Base-by-base conservation (phyloP, 352 stramenopile genomes). In the Aphanomyces astaci region DNA sequence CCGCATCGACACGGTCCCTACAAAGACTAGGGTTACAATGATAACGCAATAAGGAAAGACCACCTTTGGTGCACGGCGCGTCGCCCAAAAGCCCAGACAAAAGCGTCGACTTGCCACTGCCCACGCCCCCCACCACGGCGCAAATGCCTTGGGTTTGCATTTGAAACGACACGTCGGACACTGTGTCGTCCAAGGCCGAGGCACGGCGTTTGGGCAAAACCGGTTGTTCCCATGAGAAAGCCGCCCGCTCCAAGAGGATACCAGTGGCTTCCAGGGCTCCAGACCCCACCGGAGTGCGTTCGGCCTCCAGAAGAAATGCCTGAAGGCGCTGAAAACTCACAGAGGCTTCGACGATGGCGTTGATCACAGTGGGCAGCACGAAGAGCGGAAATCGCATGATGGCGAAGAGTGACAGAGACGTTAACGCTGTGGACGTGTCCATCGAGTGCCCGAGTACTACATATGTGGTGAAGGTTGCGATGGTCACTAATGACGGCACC, bases 381-480 rank as follows among this genome's bases (percentile, higher is more conserved):
- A 97, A 96, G 19, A 99, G 76, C n/a, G 97, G 97, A 77, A 98
- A 99, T 28, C 96, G 88, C 13, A 99, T 79, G 43, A 99, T 90
- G 68, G 98, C 96, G 75, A 99, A 98, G 3, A 99, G 74, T 25
- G 95, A 89, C 17, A 99, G 74, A 5, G 96, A 83, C 4, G 96
- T 98, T 39, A 99, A 86, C 32, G 94, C 96, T 54, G 81, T 89
- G 7, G 88, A 84, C 3, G 98, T 96, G 32, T 96, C 94, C 31
- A 99, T 71, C 30, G 83, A 77, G 67, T 98, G 78, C 28, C 96
- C 96, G 7, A 85, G 66, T 31, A 76, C 70, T 13, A 88, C 77
- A 51, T 93, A 96, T 0, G 79, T 76, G 25, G 76, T 73, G 66
- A 99, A 99, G 2, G 90, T 96, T 3, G 79, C 76, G 24, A 98